These are phyloP conservation scores for Prunus campanulata DNA, from an alignment of 306 rosid genomes.

Conservation along the genomic window DNA sequence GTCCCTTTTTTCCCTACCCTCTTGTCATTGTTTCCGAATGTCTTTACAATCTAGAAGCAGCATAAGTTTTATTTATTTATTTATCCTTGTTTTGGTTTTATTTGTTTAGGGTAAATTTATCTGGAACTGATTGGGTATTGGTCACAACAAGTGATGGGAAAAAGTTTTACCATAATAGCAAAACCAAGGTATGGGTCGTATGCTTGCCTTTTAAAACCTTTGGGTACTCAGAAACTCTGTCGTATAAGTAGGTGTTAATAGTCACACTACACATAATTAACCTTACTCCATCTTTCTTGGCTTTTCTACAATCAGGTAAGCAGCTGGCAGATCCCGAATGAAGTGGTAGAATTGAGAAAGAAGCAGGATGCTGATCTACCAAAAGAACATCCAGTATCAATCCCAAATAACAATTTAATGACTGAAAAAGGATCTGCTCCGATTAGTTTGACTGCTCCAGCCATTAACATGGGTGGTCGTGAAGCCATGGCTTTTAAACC, in stretches of 20 bases:
- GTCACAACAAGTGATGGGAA: conserved; percentile 87
- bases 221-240: neutral
- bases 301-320: conserved; percentile 56
- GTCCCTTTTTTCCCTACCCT: neutral
- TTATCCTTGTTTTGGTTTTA: conserved; percentile 9
- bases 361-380: conserved; percentile 65
- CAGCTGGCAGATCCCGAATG: conserved; percentile 98
- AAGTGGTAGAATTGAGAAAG: conserved; percentile 82
- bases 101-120: conserved; percentile 57
- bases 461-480: conserved; percentile 90
- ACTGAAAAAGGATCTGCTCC: conserved; percentile 70
- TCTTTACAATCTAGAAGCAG: neutral
- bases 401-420: conserved; percentile 52
- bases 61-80: conserved; percentile 3
- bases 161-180: conserved; percentile 81
- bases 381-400: conserved; percentile 51
- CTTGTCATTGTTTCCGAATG: neutral
- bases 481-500: conserved; percentile 73
- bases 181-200: conserved; percentile 58
- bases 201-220: conserved; percentile 14
- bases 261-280: neutral
- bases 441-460: conserved; percentile 75
- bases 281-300: conserved; percentile 3
- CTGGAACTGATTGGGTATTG: conserved; percentile 88
- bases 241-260: neutral